phyloP scores from a whole-genome alignment of 2,329 filamentous ascomycete species.

The Fusarium paranaense region DNA sequence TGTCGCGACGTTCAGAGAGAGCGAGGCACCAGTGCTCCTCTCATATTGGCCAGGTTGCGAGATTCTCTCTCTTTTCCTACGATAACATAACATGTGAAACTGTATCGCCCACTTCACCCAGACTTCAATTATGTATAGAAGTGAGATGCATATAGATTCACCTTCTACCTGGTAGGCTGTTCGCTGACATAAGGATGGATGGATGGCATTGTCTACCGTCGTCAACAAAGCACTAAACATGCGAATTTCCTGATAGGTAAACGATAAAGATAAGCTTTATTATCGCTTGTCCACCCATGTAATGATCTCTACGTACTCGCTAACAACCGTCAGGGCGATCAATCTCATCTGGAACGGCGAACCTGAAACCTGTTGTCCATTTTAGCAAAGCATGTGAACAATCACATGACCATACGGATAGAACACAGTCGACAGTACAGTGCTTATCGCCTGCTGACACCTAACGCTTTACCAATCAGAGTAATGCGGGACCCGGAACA shows the following conservation, averaged over 20 bases:
- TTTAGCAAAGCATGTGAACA: background rate
- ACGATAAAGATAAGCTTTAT: background rate
- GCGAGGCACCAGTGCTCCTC: background rate
- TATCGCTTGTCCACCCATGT: background rate
- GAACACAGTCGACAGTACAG: slow-evolving; percentile 37
- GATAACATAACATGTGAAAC: background rate
- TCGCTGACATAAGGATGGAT: background rate
- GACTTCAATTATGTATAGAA: background rate
- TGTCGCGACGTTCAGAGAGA: background rate
- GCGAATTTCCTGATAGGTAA: background rate
- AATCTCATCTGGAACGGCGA: background rate
- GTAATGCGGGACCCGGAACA: slow-evolving; percentile 41
- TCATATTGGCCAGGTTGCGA: background rate
- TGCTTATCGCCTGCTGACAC: slow-evolving; percentile 12
- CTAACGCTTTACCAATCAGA: slow-evolving; percentile 37
- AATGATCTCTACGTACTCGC: background rate
- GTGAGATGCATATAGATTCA: background rate
- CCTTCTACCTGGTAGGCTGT: background rate
- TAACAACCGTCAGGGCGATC: background rate
- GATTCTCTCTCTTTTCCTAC: background rate
- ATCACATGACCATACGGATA: slow-evolving; percentile 42
- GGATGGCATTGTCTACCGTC: background rate
- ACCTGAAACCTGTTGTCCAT: background rate
- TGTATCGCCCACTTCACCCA: background rate
- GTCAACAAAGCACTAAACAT: background rate